phyloP scores from a whole-genome alignment of 768 basidiomycete genomes.

The Mycena venus region DNA sequence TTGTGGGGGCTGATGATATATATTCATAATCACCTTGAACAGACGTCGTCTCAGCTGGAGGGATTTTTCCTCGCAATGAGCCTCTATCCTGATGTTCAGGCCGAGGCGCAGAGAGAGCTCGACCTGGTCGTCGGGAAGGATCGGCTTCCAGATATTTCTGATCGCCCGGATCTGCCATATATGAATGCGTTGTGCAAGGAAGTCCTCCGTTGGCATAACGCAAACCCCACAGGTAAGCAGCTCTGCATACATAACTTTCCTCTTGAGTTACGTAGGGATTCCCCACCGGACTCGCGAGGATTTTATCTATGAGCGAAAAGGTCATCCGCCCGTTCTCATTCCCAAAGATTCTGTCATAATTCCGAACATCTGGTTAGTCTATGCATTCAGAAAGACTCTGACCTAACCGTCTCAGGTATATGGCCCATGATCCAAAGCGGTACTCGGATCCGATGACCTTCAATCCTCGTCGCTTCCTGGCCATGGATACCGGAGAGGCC shows the following conservation, averaged over 20 bases:
- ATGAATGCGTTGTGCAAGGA: constrained; percentile 41
- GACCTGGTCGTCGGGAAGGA: background rate
- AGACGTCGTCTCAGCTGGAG: constrained; percentile 40
- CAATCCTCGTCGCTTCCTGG: constrained; percentile 37
- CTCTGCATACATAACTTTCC: background rate
- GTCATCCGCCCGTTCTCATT: constrained; percentile 28
- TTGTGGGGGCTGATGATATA: background rate
- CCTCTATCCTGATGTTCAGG: constrained; percentile 40
- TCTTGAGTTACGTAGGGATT: constrained; percentile 31
- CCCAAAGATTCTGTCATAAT: constrained; percentile 37
- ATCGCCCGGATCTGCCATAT: background rate
- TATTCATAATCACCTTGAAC: background rate
- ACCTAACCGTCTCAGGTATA: background rate
- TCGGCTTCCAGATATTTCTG: background rate
- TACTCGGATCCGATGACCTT: constrained; percentile 32
- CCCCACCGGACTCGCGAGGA: constrained; percentile 44
- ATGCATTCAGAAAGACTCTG: background rate
- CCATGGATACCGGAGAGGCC: constrained; percentile 19
- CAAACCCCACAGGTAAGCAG: background rate
- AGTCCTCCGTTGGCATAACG: constrained; percentile 37
- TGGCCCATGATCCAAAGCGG: background rate
- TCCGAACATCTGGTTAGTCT: background rate
- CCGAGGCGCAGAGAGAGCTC: background rate
- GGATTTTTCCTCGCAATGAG: constrained; percentile 47
- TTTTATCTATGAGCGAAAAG: constrained; percentile 34